Evolutionary conservation across 257 asterid species (phyloP).

Genomic region (Solanum sitiens): DNA sequence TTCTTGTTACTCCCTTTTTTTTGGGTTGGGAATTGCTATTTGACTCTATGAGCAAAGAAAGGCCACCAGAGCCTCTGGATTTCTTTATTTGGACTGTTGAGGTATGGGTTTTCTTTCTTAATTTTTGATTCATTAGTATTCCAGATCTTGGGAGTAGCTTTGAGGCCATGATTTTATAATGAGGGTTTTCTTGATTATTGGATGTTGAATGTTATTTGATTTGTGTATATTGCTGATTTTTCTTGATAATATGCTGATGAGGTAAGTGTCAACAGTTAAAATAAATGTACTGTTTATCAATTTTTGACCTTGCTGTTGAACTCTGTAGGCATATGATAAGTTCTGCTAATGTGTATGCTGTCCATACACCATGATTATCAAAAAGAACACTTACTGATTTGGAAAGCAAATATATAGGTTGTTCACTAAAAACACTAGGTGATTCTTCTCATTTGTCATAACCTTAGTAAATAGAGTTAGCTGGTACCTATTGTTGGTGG

Average conservation of each 20-base stretch:
- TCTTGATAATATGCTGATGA: not conserved
- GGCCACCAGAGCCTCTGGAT: conserved; percentile 88
- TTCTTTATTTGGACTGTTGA: conserved; percentile 92
- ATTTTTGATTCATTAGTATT: not conserved
- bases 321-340: not conserved
- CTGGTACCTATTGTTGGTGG: not conserved
- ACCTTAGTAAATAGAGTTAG: not conserved
- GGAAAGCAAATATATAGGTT: not conserved
- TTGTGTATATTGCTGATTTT: not conserved
- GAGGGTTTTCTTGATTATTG: not conserved
- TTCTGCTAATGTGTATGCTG: not conserved
- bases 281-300: not conserved
- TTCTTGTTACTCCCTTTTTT: not conserved
- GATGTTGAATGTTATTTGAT: not conserved
- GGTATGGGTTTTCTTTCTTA: conserved; percentile 22
- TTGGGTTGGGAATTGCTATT: conserved; percentile 2
- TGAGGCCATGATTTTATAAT: not conserved
- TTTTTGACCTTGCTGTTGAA: not conserved
- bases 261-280: not conserved
- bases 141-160: conserved; percentile 1
- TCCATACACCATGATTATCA: not conserved
- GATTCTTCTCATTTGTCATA: not conserved
- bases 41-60: conserved; percentile 53
- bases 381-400: not conserved
- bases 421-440: not conserved